These are phyloP conservation scores for Botrytis sinoallii DNA, from an alignment of 2,329 filamentous ascomycete species.

Conservation along the genomic window DNA sequence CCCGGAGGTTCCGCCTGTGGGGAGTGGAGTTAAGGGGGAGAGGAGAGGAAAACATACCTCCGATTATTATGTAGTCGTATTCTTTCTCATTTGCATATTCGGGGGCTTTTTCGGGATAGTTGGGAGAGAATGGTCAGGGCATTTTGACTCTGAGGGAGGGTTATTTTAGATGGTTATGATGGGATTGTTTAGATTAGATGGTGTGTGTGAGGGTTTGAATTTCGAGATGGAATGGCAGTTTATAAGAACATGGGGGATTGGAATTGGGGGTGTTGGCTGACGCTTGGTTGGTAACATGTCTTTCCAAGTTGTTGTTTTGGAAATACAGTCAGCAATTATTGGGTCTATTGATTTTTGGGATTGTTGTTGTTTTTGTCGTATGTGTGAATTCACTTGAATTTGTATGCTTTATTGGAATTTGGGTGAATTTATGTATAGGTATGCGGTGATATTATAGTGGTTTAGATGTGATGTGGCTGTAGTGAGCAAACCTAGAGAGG, in stretches of 20 bases:
- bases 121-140: background rate
- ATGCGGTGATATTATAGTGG: background rate
- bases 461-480: background rate
- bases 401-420: background rate
- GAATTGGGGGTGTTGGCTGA: background rate
- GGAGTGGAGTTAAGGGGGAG: background rate
- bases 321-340: background rate
- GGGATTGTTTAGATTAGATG: background rate
- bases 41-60: background rate
- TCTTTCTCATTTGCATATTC: background rate
- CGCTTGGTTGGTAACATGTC: background rate
- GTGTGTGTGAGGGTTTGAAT: too few relatives aligned
- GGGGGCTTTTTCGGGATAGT: background rate
- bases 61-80: background rate
- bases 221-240: background rate
- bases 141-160: background rate
- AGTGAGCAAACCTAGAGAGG: background rate
- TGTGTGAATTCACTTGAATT: background rate
- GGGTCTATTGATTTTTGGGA: background rate
- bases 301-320: background rate
- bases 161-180: accelerated
- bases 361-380: too few relatives aligned
- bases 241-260: background rate
- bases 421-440: background rate
- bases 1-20: slow-evolving; percentile 42